Base-by-base conservation (phyloP, 129 eudicot species). In the Apium graveolens region DNA sequence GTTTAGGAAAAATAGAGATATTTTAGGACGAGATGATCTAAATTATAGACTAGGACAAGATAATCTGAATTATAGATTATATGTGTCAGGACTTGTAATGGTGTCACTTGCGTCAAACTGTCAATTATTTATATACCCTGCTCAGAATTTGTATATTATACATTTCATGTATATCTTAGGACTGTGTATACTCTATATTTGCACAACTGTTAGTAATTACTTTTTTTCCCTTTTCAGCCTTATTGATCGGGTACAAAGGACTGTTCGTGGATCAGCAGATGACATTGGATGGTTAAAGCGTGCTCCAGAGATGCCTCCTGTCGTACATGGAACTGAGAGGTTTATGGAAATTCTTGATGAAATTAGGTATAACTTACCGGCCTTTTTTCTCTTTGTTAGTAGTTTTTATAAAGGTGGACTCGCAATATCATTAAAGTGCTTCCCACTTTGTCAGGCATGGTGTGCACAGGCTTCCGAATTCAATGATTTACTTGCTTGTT, bases 281-380 rank as follows among this genome's bases (percentile, higher is more conserved):
- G 99, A 96, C 86, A 96, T 96, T 60, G 99, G 99, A 60, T 96
- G 99, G 99, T 83, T 96, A 39, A 96, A 92, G 80, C 83, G 86
- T 42, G 90, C 85, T 86, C 78, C 91, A 21, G 89, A 86, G 39
- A 84, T 90, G 99, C 97, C 93, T 79, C 89, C 97, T 16, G 97
- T 92, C 53, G 97, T 92, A 79, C 97, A 96, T 81, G 92, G 95
- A 75, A 96, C 99, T n/a, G 95, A 86, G 76, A 86, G 97, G 71
- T 96, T 92, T 81, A 81, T 57, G 84, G 93, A 86, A 81, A 92
- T 92, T 77, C 95, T 96, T 70, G 97, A 92, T 45, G 90, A 89
- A 76, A 92, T 96, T 51, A 85, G 99, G 99, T 96, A 83, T 45
- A 26, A 10, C 5, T 60, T n/a, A 38, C 0, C 13, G 16, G 26